Evolutionary conservation across 192 early-diverging fungal species (phyloP), one percentile per base, ranked within the genome.

Genomic region (Gamsiella multidivaricata): DNA sequence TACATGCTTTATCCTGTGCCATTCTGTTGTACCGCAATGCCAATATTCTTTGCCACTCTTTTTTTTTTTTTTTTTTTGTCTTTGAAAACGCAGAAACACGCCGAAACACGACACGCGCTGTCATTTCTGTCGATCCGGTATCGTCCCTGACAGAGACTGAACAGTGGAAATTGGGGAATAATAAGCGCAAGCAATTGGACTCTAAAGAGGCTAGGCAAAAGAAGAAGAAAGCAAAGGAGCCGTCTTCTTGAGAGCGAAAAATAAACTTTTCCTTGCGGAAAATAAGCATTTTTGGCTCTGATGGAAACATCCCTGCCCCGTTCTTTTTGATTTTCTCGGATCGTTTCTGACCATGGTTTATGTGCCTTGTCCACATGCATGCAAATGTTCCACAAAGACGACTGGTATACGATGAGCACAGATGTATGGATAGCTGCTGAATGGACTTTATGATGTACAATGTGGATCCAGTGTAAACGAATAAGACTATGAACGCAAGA

Each of bases 21-120:
- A 14, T 14, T 41, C 39, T 41, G 8, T 41, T 41, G 7, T 7
- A 41, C 5, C 37, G 12, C 37, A 39, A 39, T 39, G 7, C 10
- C 17, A 3, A 33, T 20, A 31, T 50, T 11, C 7, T 32, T 36
- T 17, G 50, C 12, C 28, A 39, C 33, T 14, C 17, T 34, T 50
- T 20, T 10, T 33, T 18, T 33, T 26, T 57, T 34, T 57, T 57
- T 42, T 41, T 14, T 25, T 2, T 39, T 58, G 9, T 39, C 41
- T 15, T 34, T 32, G 2, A 39, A 9, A 57, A 18, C 9, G n/a
- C 54, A 88, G 87, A 74, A 54, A 87, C 87, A 2, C 70, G 87
- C 39, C 59, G 80, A 34, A 80, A 87, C 37, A 86, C 83, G 3
- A 74, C 68, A 46, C 74, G 80, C 11, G 82, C 85, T 11, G 81